Base-by-base conservation (phyloP, 176 grass and related monocot genomes). In the Oryza meyeriana region DNA sequence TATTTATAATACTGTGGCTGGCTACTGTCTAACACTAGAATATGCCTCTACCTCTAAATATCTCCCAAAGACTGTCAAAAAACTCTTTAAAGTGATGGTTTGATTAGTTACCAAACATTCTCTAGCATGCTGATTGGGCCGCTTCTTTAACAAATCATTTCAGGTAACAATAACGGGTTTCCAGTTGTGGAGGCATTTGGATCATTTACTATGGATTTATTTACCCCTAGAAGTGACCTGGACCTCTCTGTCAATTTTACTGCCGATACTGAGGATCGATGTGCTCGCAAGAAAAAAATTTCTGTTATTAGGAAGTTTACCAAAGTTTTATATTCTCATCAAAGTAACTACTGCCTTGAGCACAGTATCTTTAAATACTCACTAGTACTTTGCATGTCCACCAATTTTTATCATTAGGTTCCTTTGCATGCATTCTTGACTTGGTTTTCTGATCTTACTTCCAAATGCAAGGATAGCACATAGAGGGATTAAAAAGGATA, bases 171-270 rank as follows among this genome's bases (percentile, higher is more conserved):
- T 24, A 71, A 78, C 8, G 92, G 84, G 57, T 89, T 91, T 35
- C 95, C 90, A 5, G 58, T 81, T 25, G 95, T 94, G 67, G 82
- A 93, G 62, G 86, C 92, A 86, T 94, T 98, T 91, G 95, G 92
- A 36, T 98, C 95, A 70, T 98, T 98, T 82, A 91, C 85, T 12
- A 98, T 98, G 95, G 84, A 98, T 73, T 91, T 98, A 33, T 98
- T 94, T 86, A 94, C 95, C 66, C 48, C 86, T 47, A 32, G 11
- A 69, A 98, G 92, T 93, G 95, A 98, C 66, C 83, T 98, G 72
- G 95, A 98, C 77, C 80, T 94, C 7, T 98, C 95, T 36, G 77
- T 98, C 62, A 98, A 98, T 76, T 98, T 98, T 13, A 88, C 44
- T 80, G 78, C 64, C 10, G 24, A 83, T 20, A 75, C 20, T 57